Evolutionary conservation across 176 grass and related monocot genomes (phyloP), one percentile per base, ranked within the genome.

Genomic region (Oryza brachyantha): DNA sequence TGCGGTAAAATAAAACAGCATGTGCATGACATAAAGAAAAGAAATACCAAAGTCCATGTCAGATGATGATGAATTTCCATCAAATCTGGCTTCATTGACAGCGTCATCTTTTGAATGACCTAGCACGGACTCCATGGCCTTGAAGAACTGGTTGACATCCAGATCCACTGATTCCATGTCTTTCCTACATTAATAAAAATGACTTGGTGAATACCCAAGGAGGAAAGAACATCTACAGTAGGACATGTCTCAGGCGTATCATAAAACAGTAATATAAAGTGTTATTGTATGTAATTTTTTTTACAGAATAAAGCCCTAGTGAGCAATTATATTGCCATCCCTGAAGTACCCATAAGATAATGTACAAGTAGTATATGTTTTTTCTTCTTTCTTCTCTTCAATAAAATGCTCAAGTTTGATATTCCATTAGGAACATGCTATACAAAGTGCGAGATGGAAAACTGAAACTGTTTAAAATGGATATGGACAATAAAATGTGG

Each of bases 91-190:
- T 83, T 68, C 82, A 41, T 74, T 64, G 39, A 29, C 79, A 43
- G 38, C 75, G 74, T 71, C 73, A 61, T 78, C 83, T 42, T 39
- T 42, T 80, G 92, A 84, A 45, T 13, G 77, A 70, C 84, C 86
- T 38, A 91, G 64, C 36, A 90, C 85, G 5, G 92, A 98, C 68
- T 90, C 85, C 90, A 98, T 93, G 37, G 90, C 87, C 81, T 98
- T 94, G 66, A 94, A 89, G 66, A 98, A 98, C 73, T 94, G 90
- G 46, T 91, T 87, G 52, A 89, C 88, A 92, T 98, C 92, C 77
- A 98, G 83, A 84, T 98, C 83, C 42, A 98, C 95, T 24, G 86
- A 61, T 75, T 90, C 71, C 70, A 73, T 88, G 25, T 89, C 89
- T 73, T 88, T 94, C 68, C 72, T 85, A 36, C 12, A 76, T 39